Percentiles rank a stretch among this genome's conserved stretches.
Evolutionary conservation across 2,329 filamentous ascomycete species (phyloP).

Genomic region (Akanthomyces muscarius): DNA sequence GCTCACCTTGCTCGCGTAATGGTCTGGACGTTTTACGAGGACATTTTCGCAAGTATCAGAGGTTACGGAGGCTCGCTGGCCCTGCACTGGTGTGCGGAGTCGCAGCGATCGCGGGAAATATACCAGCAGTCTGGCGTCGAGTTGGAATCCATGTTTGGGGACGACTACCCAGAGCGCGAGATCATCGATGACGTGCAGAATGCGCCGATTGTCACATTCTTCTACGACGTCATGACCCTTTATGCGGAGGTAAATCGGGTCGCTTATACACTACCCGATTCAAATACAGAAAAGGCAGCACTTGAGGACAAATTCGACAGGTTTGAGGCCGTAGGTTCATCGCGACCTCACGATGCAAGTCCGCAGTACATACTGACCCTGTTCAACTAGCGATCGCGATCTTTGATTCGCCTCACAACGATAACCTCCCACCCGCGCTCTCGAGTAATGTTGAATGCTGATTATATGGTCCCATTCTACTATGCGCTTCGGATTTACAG

Average conservation of each 20-base stretch:
- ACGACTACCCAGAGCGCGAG: slow-evolving; percentile 7
- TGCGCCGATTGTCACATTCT: slow-evolving; percentile 4
- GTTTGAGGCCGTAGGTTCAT: background rate
- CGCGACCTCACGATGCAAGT: too few species aligned
- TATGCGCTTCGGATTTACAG: slow-evolving; percentile 15
- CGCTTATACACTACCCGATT: background rate
- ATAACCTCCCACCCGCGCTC: slow-evolving; percentile 6
- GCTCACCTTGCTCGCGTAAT: slow-evolving; percentile 8
- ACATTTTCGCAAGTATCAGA: background rate
- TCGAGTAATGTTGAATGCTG: slow-evolving; percentile 10
- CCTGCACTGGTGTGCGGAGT: background rate
- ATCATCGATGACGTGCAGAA: slow-evolving; percentile 12
- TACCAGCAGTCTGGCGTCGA: slow-evolving; percentile 8
- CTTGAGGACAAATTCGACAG: background rate
- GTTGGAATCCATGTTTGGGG: slow-evolving; percentile 8
- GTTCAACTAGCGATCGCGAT: background rate
- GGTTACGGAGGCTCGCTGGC: slow-evolving; percentile 8
- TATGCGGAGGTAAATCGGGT: slow-evolving; percentile 6
- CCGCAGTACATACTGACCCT: background rate
- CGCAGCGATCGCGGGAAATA: background rate
- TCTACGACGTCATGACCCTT: slow-evolving; percentile 2
- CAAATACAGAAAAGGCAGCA: background rate
- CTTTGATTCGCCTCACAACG: slow-evolving; percentile 8
- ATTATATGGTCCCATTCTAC: slow-evolving; percentile 12
- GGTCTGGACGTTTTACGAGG: slow-evolving; percentile 13